Conservation (phyloP, 208 protist species). For the Acanthamoeba castellanii region DNA sequence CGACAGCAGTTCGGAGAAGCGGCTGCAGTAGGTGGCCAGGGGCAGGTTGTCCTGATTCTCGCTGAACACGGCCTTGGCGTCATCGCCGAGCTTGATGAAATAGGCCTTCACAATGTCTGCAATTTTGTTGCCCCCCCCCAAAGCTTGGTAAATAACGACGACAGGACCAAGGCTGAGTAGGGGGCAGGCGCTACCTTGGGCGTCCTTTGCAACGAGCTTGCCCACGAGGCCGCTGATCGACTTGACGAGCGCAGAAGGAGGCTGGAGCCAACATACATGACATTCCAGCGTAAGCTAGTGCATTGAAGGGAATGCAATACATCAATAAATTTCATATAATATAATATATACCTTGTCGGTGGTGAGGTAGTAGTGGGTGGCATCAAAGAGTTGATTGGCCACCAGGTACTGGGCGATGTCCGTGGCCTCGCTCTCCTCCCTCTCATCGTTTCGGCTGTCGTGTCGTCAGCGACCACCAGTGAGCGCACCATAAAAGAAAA, state of each 20-base stretch:
- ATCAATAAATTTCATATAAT: no score
- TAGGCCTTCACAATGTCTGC: conserved; percentile 1
- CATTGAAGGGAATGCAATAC: not conserved
- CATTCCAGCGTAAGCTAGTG: not conserved
- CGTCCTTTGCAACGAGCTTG: conserved; percentile 47
- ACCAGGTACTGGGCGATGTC: not conserved
- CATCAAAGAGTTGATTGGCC: conserved; percentile 37
- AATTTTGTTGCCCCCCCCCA: not conserved
- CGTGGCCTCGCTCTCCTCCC: not conserved
- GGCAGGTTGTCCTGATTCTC: not conserved
- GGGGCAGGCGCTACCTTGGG: not conserved
- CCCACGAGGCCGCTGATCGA: conserved; percentile 30
- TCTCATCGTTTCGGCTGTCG: not conserved
- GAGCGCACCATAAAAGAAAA: not conserved
- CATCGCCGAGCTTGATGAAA: conserved; percentile 25
- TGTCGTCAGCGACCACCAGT: not conserved
- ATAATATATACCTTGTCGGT: conserved; percentile 1
- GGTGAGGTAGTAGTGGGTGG: conserved; percentile 52
- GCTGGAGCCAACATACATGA: not conserved
- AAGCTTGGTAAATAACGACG: no score
- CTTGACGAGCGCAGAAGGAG: conserved; percentile 35
- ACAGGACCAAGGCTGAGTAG: not conserved
- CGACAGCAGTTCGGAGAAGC: conserved; percentile 17
- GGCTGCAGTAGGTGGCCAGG: conserved; percentile 32
- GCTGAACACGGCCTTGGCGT: not conserved